phyloP scores from a whole-genome alignment of 2,329 filamentous ascomycete genomes.

The Venturia oleaginea region DNA sequence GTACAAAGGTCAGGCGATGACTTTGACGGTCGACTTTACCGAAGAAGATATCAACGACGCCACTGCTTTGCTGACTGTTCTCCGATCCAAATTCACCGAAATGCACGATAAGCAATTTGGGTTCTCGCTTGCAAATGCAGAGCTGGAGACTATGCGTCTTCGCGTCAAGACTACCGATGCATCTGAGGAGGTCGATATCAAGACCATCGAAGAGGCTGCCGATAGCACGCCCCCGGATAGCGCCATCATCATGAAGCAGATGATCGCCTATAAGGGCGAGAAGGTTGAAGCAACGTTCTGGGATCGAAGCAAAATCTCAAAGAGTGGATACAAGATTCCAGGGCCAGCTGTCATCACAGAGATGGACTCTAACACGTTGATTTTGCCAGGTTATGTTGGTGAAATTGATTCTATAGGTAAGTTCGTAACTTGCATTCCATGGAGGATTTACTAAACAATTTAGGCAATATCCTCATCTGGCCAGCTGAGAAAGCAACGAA shows the following conservation, averaged over 20 bases:
- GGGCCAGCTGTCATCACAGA: constrained; percentile 42
- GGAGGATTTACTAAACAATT: constrained; percentile 13
- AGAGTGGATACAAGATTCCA: constrained; percentile 31
- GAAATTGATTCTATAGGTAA: constrained; percentile 31
- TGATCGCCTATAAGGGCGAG: constrained; percentile 33
- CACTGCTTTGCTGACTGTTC: constrained; percentile 21
- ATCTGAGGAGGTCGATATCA: constrained; percentile 34
- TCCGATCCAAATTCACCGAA: constrained; percentile 33
- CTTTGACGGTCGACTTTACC: constrained; percentile 27
- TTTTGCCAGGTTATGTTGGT: constrained; percentile 38
- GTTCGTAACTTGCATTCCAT: too few species aligned
- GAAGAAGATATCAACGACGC: constrained; percentile 28
- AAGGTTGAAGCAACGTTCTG: constrained; percentile 35
- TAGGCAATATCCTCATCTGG: constrained; percentile 42
- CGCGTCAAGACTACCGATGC: constrained; percentile 36
- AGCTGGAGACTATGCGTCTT: constrained; percentile 41
- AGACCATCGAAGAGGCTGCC: constrained; percentile 22
- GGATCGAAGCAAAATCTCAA: constrained; percentile 34
- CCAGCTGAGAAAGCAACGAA: constrained; percentile 26
- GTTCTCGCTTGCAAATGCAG: constrained; percentile 34
- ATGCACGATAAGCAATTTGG: constrained; percentile 39
- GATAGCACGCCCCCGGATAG: constrained; percentile 25
- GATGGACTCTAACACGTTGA: constrained; percentile 44
- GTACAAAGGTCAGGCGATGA: constrained; percentile 39
- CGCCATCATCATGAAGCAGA: constrained; percentile 31